Evolutionary conservation across 768 basidiomycete genomes (phyloP).

Genomic region (Termitomyces sp.): DNA sequence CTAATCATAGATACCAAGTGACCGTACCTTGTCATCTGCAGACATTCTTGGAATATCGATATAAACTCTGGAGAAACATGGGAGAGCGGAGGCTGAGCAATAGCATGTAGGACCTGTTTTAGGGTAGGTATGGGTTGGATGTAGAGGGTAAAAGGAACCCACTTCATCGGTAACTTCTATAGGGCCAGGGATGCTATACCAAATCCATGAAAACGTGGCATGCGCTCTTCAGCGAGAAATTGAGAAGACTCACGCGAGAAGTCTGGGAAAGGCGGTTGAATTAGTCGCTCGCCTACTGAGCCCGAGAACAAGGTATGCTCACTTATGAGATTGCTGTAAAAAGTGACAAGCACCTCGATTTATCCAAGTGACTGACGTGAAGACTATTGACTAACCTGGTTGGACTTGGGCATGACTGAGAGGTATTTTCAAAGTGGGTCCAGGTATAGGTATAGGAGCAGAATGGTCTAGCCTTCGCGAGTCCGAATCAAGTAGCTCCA

Average conservation of each 20-base stretch:
- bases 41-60: slow-evolving; percentile 70
- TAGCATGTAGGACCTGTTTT: slow-evolving; percentile 65
- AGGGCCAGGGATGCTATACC: slow-evolving; percentile 41
- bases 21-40: slow-evolving; percentile 62
- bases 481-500: not conserved
- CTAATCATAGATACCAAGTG: not conserved
- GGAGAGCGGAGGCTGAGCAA: slow-evolving; percentile 75
- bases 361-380: not conserved
- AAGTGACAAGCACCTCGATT: not conserved
- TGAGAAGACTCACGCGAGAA: slow-evolving; percentile 14
- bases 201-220: not conserved
- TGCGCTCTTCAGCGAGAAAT: not conserved
- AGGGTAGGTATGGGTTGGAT: not conserved
- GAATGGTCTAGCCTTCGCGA: not conserved
- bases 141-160: not conserved
- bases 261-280: not conserved
- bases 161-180: slow-evolving; percentile 37
- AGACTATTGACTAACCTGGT: slow-evolving; percentile 1
- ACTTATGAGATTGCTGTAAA: slow-evolving; percentile 8
- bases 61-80: slow-evolving; percentile 84
- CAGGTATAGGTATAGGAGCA: no score
- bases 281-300: not conserved
- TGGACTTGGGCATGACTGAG: not conserved
- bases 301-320: not conserved
- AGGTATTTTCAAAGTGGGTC: not conserved